Evolutionary conservation across 2,329 filamentous ascomycete species (phyloP), one percentile per base, ranked within the genome.

Genomic region (Cucurbitaria berberidis): DNA sequence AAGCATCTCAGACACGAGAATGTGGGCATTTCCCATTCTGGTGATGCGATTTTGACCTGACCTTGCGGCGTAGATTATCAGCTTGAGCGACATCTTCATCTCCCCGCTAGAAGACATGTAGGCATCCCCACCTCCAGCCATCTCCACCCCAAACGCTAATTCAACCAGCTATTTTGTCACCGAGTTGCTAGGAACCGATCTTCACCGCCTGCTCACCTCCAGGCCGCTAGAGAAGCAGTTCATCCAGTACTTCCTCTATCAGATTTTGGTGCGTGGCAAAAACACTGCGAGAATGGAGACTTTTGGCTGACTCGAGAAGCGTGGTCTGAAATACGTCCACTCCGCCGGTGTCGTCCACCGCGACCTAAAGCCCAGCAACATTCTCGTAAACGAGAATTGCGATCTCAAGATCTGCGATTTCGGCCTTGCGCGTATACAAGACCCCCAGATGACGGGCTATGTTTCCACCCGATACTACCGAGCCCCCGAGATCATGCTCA

Each of bases 321-420:
- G 95, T 70, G 95, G 95, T 49, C 80, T 99, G 74, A 99, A 99
- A 86, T 99, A 99, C 77, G 95, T 99, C 60, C 95, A 99, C 81
- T 98, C 95, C 5, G 95, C 95, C 45, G 95, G 95, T 67, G 95
- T 99, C 55, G 93, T 99, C 44, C 95, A 99, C 77, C 91, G 95
- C 63, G 95, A 99, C 76, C 82, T 99, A 67, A 99, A 99, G 80
- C 95, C 95, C 48, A 96, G 92, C 82, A 99, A 99, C 80, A 99
- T 99, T 69, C 86, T 99, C 54, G 93, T 99, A 78, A 99, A 99
- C 80, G 95, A 99, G 80, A 99, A 99, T 79, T 99, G 95, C 80
- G 95, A 99, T 79, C 81, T 99, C 69, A 99, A 99, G 82, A 99
- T 99, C 77, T 99, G 95, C 83, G 95, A 99, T 76, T 99, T 99